These are phyloP conservation scores for Thuidium tamariscinum DNA, from an alignment of 225 moss, liverwort and hornwort species.

Conservation along the genomic window DNA sequence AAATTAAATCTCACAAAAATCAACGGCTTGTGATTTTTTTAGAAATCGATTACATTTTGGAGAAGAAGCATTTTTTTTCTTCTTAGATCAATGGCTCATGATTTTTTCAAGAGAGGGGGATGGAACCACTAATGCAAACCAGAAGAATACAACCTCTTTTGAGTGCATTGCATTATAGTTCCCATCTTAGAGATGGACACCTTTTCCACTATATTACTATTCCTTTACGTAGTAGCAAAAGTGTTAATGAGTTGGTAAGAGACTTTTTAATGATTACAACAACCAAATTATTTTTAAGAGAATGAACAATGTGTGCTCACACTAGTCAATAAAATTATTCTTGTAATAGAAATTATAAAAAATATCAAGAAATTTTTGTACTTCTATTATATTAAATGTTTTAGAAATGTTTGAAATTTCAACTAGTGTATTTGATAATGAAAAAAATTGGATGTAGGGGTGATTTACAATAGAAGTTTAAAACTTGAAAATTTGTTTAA, in stretches of 20 bases:
- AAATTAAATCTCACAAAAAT: too few species aligned
- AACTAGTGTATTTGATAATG: not conserved
- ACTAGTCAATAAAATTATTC: not conserved
- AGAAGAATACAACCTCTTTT: too few species aligned
- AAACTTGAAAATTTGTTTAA: not conserved
- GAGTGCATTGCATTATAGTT: too few species aligned
- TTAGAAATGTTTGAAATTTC: not conserved
- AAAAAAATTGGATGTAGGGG: not conserved
- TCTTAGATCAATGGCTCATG: too few species aligned
- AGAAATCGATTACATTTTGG: too few species aligned
- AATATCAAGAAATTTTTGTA: too few species aligned
- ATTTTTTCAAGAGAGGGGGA: too few species aligned
- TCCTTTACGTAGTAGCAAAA: not conserved
- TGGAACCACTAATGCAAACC: too few species aligned
- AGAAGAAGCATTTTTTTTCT: too few species aligned
- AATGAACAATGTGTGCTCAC: not conserved
- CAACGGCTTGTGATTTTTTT: too few species aligned
- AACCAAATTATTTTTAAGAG: not conserved
- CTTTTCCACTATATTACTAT: not conserved
- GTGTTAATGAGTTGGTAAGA: not conserved
- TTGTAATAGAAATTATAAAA: not conserved
- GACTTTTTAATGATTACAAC: not conserved
- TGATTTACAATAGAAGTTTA: not conserved
- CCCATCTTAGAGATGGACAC: accelerated
- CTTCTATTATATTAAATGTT: not conserved